Conservation (phyloP, 768 basidiomycete genomes). For the Butyriboletus loyo region DNA sequence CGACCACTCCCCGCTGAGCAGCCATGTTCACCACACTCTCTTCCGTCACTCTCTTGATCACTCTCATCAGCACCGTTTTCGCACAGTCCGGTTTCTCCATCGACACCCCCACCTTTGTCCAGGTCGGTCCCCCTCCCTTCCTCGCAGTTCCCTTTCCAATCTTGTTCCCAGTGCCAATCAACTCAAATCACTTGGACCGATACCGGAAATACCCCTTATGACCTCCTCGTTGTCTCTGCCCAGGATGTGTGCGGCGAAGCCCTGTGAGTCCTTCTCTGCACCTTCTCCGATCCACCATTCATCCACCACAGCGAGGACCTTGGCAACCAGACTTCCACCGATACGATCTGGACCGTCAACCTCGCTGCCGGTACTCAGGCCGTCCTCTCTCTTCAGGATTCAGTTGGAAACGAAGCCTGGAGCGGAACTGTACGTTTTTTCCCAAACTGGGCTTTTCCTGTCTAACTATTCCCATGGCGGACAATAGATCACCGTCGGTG, state of each 20-base stretch:
- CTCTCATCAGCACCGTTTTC: conserved; percentile 47
- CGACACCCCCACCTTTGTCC: conserved; percentile 46
- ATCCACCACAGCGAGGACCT: conserved; percentile 50
- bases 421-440: conserved; percentile 48
- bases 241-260: conserved; percentile 55
- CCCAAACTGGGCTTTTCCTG: neutral
- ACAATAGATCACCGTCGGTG: conserved; percentile 35
- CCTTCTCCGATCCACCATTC: neutral
- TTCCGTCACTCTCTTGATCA: conserved; percentile 65
- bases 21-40: conserved; percentile 79
- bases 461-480: neutral
- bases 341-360: conserved; percentile 37
- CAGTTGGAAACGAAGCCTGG: conserved; percentile 61
- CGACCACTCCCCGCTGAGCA: conserved; percentile 8
- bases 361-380: conserved; percentile 49
- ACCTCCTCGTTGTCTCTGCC: conserved; percentile 52
- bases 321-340: conserved; percentile 48
- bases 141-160: neutral
- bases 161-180: conserved; percentile 47
- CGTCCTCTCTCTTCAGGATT: conserved; percentile 53
- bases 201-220: conserved; percentile 47
- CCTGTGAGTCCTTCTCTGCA: conserved; percentile 43
- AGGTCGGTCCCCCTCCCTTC: conserved; percentile 40
- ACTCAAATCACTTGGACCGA: conserved; percentile 44
- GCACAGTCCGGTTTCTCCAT: conserved; percentile 50